Conservation (phyloP, 345 rosid species). For the Combretum micranthum region DNA sequence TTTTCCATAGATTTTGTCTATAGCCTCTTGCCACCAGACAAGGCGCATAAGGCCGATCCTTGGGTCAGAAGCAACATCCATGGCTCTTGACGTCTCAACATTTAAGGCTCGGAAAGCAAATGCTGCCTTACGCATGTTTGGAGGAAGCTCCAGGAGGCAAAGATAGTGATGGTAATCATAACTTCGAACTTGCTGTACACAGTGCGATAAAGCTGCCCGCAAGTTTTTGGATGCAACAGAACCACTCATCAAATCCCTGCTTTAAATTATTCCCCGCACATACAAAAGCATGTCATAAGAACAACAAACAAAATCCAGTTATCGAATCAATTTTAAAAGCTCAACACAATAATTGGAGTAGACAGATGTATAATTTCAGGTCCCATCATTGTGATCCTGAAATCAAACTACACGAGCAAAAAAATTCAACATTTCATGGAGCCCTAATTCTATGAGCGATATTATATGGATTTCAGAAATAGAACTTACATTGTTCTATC, state of each 20-base stretch:
- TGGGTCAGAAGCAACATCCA: conserved; percentile 93
- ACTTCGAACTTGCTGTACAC: conserved; percentile 81
- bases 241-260: conserved; percentile 44
- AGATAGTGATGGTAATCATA: conserved; percentile 97
- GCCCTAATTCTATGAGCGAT: no score
- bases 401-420: no score
- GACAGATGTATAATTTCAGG: no score
- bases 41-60: conserved; percentile 86
- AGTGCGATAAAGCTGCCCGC: conserved; percentile 70
- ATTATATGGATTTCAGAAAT: no score
- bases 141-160: conserved; percentile 90
- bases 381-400: no score
- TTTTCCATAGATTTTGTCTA: conserved; percentile 69
- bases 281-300: background rate
- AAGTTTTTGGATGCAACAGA: conserved; percentile 32
- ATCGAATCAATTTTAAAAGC: no score
- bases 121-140: conserved; percentile 74
- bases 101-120: conserved; percentile 91
- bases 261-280: conserved; percentile 18
- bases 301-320: background rate
- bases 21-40: conserved; percentile 92
- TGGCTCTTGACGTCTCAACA: conserved; percentile 87
- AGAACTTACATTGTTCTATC: no score
- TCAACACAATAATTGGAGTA: no score
- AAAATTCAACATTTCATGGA: no score